Conservation (phyloP, 345 rosid species). For the Boechera divaricarpa region DNA sequence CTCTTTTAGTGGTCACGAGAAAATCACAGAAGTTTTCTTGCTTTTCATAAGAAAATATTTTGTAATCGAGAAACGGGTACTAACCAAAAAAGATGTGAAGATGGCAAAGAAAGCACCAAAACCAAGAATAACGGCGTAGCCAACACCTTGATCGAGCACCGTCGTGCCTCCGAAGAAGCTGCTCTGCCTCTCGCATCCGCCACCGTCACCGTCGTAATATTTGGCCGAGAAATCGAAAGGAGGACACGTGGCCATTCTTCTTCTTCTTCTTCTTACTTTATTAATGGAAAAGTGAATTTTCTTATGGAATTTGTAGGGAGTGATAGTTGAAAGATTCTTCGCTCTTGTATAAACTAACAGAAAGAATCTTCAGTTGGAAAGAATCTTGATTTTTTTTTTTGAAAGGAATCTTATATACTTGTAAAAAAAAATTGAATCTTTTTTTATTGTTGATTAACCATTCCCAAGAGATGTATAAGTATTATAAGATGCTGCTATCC, state of each 20-base stretch:
- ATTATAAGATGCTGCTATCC: background rate
- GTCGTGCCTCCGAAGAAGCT: slow-evolving; percentile 76
- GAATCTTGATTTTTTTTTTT: slow-evolving; percentile 13
- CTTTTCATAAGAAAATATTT: background rate
- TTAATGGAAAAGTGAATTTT: slow-evolving; percentile 2
- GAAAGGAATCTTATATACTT: slow-evolving; percentile 15
- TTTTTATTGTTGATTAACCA: background rate
- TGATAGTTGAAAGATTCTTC: slow-evolving; percentile 24
- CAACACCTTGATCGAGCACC: slow-evolving; percentile 78
- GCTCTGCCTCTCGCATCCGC: slow-evolving; percentile 63
- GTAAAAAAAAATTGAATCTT: background rate
- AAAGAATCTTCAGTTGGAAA: slow-evolving; percentile 34
- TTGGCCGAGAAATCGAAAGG: slow-evolving; percentile 75
- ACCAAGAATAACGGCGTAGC: slow-evolving; percentile 85
- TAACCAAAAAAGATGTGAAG: slow-evolving; percentile 86
- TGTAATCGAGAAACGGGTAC: slow-evolving; percentile 14
- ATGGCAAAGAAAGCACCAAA: slow-evolving; percentile 92
- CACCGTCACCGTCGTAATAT: slow-evolving; percentile 56
- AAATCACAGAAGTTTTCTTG: slow-evolving; percentile 2
- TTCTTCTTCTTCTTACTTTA: background rate
- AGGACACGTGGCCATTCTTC: slow-evolving; percentile 54
- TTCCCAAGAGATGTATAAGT: slow-evolving; percentile 2
- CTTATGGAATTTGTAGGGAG: slow-evolving; percentile 30
- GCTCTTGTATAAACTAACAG: slow-evolving; percentile 1
- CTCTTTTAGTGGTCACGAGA: slow-evolving; percentile 18